phyloP scores from a whole-genome alignment of 169 alveolate genomes.

The Plasmodium billcollinsi region DNA sequence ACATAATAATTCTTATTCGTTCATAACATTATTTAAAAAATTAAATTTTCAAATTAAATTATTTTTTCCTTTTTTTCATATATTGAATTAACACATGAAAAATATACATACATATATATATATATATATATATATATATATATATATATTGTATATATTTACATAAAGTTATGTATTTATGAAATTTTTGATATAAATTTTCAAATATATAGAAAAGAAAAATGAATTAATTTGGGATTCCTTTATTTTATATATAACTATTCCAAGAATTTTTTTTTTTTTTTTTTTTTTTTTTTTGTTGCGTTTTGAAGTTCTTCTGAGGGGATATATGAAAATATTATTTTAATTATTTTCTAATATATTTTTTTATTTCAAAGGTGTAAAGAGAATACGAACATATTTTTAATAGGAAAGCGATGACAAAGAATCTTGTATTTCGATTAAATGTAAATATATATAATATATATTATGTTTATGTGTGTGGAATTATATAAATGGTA shows the following conservation, averaged over 20 bases:
- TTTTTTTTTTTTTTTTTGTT: not conserved
- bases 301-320: constrained; percentile 8
- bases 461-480: not conserved
- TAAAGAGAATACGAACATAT: constrained; percentile 10
- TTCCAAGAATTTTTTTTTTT: too few species aligned
- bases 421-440: constrained; percentile 55
- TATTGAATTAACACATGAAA: too few species aligned
- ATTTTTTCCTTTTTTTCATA: too few species aligned
- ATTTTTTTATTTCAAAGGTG: not conserved
- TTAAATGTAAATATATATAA: constrained; percentile 33
- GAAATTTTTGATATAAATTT: not conserved
- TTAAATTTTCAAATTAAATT: too few species aligned
- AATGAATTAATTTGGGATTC: not conserved
- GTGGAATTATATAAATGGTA: too few species aligned
- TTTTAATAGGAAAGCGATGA: constrained; percentile 42
- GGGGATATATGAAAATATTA: constrained; percentile 8
- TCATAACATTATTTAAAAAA: too few species aligned
- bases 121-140: too few species aligned
- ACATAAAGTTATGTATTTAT: too few species aligned
- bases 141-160: too few species aligned
- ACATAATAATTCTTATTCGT: too few species aligned
- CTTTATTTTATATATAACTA: too few species aligned
- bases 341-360: not conserved
- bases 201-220: not conserved
- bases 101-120: too few species aligned